Evolutionary conservation across 75 land plant species (phyloP), one percentile per base, ranked within the genome.

Genomic region (Cupressus sempervirens): DNA sequence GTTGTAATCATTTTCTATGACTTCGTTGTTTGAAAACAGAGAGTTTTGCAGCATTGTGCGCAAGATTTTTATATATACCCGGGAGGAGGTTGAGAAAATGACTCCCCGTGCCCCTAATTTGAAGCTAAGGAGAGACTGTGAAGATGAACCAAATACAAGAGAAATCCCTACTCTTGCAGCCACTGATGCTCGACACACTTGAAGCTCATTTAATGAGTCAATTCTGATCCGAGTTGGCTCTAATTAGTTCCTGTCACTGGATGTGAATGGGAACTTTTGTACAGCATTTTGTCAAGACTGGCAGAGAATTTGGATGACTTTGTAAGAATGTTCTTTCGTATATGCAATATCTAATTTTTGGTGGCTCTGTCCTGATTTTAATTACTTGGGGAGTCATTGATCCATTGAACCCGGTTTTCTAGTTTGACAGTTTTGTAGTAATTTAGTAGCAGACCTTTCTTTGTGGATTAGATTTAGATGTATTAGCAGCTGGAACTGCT

Each of bases 11-110:
- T 10, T n/a, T 45, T 79, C 11, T 45, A 16, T 45, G 30, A 45
- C 45, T 50, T 81, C 3, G 85, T 68, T 30, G 4, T 35, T 86
- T 87, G 36, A 18, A 34, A 62, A 23, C 87, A 93, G 95, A 68
- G 95, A 94, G 79, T 94, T 94, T 65, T 94, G 95, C 83, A 86
- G 83, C 74, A 94, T 94, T 90, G 95, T 92, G 6, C 86, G 90
- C 30, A 94, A 94, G 85, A 92, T 94, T 35, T 90, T 86, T 65
- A 92, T 94, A 79, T 89, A 89, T 74, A 94, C 94, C 36, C 89
- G 85, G 52, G 95, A 94, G 80, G 95, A 92, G 83, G 93, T 94
- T 38, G 91, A 92, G 58, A 89, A 82, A 82, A 93, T 93, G 94
- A 91, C 85, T 8, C 90, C 92, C 32, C 85, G 88, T 46, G 46